phyloP scores from a whole-genome alignment of 176 grass and related monocot species.

The Dactylis glomerata region DNA sequence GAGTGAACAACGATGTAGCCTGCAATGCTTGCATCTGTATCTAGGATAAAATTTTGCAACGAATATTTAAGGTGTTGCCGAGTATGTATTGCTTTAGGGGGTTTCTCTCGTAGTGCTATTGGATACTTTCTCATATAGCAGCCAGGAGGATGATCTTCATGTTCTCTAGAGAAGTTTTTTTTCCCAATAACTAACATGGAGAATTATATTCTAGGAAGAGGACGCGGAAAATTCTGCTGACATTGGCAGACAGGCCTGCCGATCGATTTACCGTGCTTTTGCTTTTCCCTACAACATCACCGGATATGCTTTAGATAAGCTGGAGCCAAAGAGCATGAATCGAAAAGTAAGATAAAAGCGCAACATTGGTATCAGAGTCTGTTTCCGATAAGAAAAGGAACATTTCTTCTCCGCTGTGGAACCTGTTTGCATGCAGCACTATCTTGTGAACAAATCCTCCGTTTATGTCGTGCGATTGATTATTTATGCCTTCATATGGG shows the following conservation, averaged over 20 bases:
- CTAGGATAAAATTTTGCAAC: too few relatives aligned
- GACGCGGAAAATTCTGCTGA: neutral
- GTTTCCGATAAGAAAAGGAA: neutral
- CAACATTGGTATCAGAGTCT: neutral
- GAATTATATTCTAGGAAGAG: neutral
- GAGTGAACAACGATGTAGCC: too few relatives aligned
- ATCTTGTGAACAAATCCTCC: neutral
- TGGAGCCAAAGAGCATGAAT: neutral
- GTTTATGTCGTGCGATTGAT: slow-evolving; percentile 7
- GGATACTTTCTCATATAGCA: too few relatives aligned
- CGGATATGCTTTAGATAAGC: neutral
- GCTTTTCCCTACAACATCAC: neutral
- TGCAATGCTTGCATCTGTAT: too few relatives aligned
- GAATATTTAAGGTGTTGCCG: too few relatives aligned
- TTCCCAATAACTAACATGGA: neutral
- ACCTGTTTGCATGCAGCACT: neutral
- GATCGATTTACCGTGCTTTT: neutral
- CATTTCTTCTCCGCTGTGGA: neutral
- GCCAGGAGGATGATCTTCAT: too few relatives aligned
- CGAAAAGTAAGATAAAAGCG: neutral
- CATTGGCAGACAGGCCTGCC: neutral
- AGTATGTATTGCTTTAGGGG: too few relatives aligned
- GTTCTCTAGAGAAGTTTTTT: neutral
- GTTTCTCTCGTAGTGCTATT: too few relatives aligned
- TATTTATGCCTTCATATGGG: too few relatives aligned